phyloP scores from a whole-genome alignment of 1,139 yeast genomes.

The Arxiozyma slooffiae region DNA sequence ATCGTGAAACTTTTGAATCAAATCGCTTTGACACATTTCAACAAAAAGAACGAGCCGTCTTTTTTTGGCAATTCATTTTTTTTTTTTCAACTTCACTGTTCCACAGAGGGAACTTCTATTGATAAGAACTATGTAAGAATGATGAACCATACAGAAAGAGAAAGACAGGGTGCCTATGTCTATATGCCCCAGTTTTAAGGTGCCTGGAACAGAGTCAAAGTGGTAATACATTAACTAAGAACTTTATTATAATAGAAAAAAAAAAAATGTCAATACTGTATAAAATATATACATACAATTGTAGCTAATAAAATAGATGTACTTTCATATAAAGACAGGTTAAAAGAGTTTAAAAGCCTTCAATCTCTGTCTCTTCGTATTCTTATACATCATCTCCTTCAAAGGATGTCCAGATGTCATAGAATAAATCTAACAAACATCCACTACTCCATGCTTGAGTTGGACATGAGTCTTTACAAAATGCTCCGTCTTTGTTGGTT shows the following conservation, averaged over 20 bases:
- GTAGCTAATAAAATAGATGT: too few relatives aligned
- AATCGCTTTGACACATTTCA: neutral
- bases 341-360: too few relatives aligned
- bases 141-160: neutral
- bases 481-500: constrained; percentile 76
- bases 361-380: too few relatives aligned
- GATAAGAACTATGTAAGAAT: neutral
- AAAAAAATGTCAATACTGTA: too few relatives aligned
- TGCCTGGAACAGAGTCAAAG: neutral
- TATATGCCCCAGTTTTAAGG: too few relatives aligned
- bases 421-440: constrained; percentile 70
- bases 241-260: too few relatives aligned
- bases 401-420: constrained; percentile 37
- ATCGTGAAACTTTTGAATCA: neutral
- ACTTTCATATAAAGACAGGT: neutral
- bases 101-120: neutral
- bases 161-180: neutral
- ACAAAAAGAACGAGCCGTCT: neutral
- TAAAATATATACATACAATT: too few relatives aligned
- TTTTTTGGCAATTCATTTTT: neutral
- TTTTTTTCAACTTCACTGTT: too few relatives aligned
- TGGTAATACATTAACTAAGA: neutral
- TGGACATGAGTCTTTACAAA: constrained; percentile 82
- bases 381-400: constrained; percentile 4
- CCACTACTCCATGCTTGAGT: constrained; percentile 96